Conservation (phyloP, 2,329 filamentous ascomycete genomes). For the Chaetothyriales sp. region DNA sequence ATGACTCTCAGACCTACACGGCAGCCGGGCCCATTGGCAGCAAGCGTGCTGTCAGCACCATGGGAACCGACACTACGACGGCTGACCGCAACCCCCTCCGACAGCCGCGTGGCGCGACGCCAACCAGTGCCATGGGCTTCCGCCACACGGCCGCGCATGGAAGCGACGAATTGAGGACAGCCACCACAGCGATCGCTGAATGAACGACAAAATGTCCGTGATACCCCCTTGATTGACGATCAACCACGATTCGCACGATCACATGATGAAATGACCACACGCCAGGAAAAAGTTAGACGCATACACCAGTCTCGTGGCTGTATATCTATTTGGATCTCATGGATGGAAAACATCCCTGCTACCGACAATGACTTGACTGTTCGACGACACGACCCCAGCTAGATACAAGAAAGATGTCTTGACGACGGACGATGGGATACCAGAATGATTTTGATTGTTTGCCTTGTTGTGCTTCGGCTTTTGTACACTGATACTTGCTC, state of each 20-base stretch:
- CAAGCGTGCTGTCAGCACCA: slow-evolving; percentile 44
- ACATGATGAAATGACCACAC: slow-evolving; percentile 16
- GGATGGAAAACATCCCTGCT: not conserved
- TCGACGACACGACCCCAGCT: not conserved
- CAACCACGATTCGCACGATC: slow-evolving; percentile 18
- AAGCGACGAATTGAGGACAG: slow-evolving; percentile 49
- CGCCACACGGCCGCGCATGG: slow-evolving; percentile 49
- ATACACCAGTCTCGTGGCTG: slow-evolving; percentile 18
- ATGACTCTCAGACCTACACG: slow-evolving; percentile 16
- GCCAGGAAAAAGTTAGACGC: slow-evolving; percentile 17
- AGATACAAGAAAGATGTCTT: not conserved
- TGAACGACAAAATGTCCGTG: slow-evolving; percentile 25
- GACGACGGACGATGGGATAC: not conserved
- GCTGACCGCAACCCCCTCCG: slow-evolving; percentile 42
- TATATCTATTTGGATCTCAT: slow-evolving; percentile 4
- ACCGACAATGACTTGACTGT: not conserved
- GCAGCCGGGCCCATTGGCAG: slow-evolving; percentile 46
- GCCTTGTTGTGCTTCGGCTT: not conserved
- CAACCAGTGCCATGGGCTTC: slow-evolving; percentile 45
- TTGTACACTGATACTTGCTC: not conserved
- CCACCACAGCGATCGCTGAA: slow-evolving; percentile 46
- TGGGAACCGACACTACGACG: slow-evolving; percentile 39
- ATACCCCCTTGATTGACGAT: slow-evolving; percentile 12
- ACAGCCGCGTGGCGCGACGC: slow-evolving; percentile 46
- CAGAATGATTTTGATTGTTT: not conserved